A percentile compares a stretch with the other conserved stretches of the same genome.
Conservation (phyloP, 1,284 basidiomycete species). For the Microbotryum saponariae region DNA sequence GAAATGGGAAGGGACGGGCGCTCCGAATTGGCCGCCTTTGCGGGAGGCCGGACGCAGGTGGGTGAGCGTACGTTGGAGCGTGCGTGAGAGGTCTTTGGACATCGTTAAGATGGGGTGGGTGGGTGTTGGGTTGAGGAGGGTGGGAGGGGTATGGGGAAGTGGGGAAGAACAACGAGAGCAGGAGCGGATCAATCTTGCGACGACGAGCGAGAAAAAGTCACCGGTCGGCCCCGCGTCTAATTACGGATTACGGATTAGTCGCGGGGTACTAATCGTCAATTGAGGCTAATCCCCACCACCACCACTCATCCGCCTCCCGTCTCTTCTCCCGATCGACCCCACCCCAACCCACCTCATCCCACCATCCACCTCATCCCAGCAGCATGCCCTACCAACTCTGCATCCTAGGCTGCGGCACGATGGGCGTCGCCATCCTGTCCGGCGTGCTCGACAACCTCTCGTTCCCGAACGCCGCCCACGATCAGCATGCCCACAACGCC, state of each 20-base stretch:
- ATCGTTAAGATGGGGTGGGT: too few relatives aligned
- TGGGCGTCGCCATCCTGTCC: slow-evolving; percentile 93
- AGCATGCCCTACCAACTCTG: slow-evolving; percentile 36
- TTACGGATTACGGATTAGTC: too few relatives aligned
- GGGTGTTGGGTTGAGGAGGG: too few relatives aligned
- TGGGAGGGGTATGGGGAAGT: too few relatives aligned
- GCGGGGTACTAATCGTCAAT: too few relatives aligned
- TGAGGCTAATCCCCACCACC: too few relatives aligned
- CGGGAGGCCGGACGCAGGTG: slow-evolving; percentile 38
- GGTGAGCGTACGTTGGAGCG: slow-evolving; percentile 38
- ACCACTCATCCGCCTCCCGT: background rate
- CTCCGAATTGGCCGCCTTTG: slow-evolving; percentile 37
- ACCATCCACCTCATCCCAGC: background rate
- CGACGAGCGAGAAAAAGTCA: too few relatives aligned
- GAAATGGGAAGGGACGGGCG: slow-evolving; percentile 38
- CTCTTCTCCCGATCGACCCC: background rate
- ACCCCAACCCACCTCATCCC: too few relatives aligned
- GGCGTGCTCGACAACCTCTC: slow-evolving; percentile 73
- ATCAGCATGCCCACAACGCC: background rate
- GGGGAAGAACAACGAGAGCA: too few relatives aligned
- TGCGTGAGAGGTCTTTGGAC: slow-evolving; percentile 9
- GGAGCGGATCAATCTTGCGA: too few relatives aligned
- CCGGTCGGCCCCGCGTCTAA: too few relatives aligned
- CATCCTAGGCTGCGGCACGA: slow-evolving; percentile 84
- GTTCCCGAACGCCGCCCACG: slow-evolving; percentile 36